phyloP scores from a whole-genome alignment of 441 rosid genomes.

The Erodium trifolium region DNA sequence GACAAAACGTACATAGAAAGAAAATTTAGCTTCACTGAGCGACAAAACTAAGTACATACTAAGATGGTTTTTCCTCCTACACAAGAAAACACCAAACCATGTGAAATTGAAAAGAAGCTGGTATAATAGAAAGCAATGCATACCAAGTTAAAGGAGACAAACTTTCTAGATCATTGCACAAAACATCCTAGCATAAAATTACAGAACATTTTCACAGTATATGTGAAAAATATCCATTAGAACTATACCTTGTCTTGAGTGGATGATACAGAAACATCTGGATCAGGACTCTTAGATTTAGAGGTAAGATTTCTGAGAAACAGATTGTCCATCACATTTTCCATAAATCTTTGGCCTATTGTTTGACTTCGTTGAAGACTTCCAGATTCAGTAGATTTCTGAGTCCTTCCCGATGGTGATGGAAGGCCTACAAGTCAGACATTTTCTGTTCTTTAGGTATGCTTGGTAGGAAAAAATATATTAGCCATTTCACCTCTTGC shows the following conservation, averaged over 20 bases:
- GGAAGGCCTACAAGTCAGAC: slow-evolving; percentile 50
- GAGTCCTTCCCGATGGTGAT: slow-evolving; percentile 75
- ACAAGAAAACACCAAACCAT: neutral
- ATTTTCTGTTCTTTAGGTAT: slow-evolving; percentile 8
- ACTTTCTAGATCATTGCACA: neutral
- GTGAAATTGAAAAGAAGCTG: neutral
- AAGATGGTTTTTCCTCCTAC: neutral
- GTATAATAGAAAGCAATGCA: neutral
- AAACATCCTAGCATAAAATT: neutral
- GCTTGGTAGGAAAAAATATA: neutral
- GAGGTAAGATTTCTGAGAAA: slow-evolving; percentile 76
- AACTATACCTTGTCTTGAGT: slow-evolving; percentile 66
- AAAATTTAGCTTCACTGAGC: too few species aligned
- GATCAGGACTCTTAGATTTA: slow-evolving; percentile 46
- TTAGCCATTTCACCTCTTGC: neutral
- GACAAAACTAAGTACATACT: neutral
- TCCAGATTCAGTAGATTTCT: slow-evolving; percentile 50
- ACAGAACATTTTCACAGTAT: neutral
- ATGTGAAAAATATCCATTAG: slow-evolving; percentile 13
- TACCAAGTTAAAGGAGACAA: neutral
- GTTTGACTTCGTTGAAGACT: slow-evolving; percentile 67
- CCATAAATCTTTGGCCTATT: slow-evolving; percentile 82
- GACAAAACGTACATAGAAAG: neutral
- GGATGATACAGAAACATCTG: slow-evolving; percentile 60
- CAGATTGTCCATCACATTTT: slow-evolving; percentile 79